Base-by-base conservation (phyloP, 768 basidiomycete genomes). In the Tephrocybe sp. region DNA sequence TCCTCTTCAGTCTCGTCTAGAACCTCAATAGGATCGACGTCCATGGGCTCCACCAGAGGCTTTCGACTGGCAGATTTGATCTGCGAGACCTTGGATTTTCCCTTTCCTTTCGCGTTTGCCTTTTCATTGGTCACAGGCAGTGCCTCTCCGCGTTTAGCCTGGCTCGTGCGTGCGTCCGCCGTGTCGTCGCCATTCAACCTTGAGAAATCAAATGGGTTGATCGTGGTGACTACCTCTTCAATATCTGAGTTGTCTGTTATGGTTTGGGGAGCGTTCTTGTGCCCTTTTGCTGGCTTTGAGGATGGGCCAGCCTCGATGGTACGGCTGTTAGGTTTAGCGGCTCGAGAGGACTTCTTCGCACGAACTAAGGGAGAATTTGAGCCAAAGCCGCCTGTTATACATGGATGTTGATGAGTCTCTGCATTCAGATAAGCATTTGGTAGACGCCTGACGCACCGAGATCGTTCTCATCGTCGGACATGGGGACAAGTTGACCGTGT, bases 11-110 rank as follows among this genome's bases (percentile, higher is more conserved):
- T 47, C 11, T 53, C 59, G 28, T 60, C 56, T 9, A 27, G 22
- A n/a, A 56, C 54, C 21, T 58, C 59, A 16, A 50, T 49, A 9
- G 49, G 41, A 31, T 58, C 56, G 24, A 64, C 54, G 28, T 62
- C 68, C 42, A 60, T 57, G 1, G 49, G 51, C n/a, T 56, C 58
- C 5, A 45, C 60, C 18, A 44, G 49, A 18, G 38, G 48, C 49
- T 47, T 62, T 25, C 28, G 19, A 30, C 4, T 34, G 6, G 44
- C 43, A 15, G 54, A 32, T 60, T 69, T 45, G 42, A 36, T 45
- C 54, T 64, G 27, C 59, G 62, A 38, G 42, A 60, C 67, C 41
- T 60, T 71, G 2, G 64, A 64, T 34, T 70, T 72, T 5, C 61
- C 65, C 57, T 71, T 75, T 5, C 57, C 62, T 51, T 69, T 70